Conservation (phyloP, 352 stramenopile genomes). For the Blastocystis sp. region DNA sequence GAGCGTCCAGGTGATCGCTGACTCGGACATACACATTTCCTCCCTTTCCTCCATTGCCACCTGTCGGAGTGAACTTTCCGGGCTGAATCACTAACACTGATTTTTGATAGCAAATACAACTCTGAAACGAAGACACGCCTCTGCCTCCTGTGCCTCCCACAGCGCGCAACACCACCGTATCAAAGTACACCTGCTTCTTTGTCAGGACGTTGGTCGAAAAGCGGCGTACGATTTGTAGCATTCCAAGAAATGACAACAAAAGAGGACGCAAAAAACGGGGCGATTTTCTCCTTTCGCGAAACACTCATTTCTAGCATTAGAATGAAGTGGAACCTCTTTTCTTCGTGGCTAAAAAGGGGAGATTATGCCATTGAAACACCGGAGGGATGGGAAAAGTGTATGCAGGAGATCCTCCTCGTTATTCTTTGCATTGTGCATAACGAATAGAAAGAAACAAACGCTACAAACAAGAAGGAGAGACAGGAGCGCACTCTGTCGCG, state of each 20-base stretch:
- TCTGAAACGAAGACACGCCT: constrained; percentile 20
- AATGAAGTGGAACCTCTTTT: no score
- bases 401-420: constrained; percentile 16
- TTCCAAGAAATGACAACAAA: no score
- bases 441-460: neutral
- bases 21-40: constrained; percentile 33
- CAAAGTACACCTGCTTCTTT: constrained; percentile 41
- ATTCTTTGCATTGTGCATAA: neutral
- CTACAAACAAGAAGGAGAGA: neutral
- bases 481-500: neutral
- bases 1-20: neutral
- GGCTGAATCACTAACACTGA: constrained; percentile 28
- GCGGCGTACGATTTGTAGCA: neutral
- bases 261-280: no score
- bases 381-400: constrained; percentile 27
- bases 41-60: constrained; percentile 34
- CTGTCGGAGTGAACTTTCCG: constrained; percentile 25
- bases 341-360: neutral
- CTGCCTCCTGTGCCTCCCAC: constrained; percentile 16
- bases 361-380: neutral
- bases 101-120: neutral
- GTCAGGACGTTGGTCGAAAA: constrained; percentile 1
- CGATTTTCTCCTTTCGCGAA: no score
- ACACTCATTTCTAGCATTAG: no score
- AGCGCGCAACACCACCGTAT: neutral